phyloP scores from a whole-genome alignment of 192 early-diverging fungal genomes.

The Endogone sp. region DNA sequence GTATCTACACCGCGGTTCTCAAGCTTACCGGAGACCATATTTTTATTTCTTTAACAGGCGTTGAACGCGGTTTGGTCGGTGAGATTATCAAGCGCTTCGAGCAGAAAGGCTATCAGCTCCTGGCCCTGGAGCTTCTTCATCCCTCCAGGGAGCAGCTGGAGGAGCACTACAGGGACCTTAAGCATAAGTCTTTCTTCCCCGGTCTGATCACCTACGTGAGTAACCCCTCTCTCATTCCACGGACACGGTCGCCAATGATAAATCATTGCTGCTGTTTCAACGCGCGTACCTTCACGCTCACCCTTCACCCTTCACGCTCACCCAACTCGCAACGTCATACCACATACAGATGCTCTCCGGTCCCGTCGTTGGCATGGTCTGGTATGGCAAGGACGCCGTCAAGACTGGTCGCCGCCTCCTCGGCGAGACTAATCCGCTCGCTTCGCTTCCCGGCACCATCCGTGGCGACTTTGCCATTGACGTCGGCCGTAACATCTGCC shows the following conservation, averaged over 20 bases:
- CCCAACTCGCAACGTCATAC: no score
- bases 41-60: slow-evolving; percentile 32
- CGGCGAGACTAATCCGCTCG: slow-evolving; percentile 90
- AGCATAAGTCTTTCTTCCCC: slow-evolving; percentile 87
- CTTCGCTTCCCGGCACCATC: slow-evolving; percentile 88
- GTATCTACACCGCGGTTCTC: not conserved
- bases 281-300: no score
- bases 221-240: not conserved
- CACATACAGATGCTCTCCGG: slow-evolving; percentile 75
- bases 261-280: no score
- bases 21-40: no score
- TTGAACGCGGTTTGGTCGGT: slow-evolving; percentile 83
- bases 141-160: slow-evolving; percentile 61
- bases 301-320: no score
- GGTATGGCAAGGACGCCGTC: slow-evolving; percentile 85
- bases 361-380: slow-evolving; percentile 95
- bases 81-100: slow-evolving; percentile 95
- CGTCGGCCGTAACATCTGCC: slow-evolving; percentile 84
- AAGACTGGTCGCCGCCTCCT: slow-evolving; percentile 86
- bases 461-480: slow-evolving; percentile 93
- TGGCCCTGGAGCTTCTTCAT: slow-evolving; percentile 73
- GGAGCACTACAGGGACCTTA: slow-evolving; percentile 72
- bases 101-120: slow-evolving; percentile 83
- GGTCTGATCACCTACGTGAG: slow-evolving; percentile 57
- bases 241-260: slow-evolving; percentile 1